Evolutionary conservation across 176 grass and related monocot genomes (phyloP).

Genomic region (Zoysia japonica): DNA sequence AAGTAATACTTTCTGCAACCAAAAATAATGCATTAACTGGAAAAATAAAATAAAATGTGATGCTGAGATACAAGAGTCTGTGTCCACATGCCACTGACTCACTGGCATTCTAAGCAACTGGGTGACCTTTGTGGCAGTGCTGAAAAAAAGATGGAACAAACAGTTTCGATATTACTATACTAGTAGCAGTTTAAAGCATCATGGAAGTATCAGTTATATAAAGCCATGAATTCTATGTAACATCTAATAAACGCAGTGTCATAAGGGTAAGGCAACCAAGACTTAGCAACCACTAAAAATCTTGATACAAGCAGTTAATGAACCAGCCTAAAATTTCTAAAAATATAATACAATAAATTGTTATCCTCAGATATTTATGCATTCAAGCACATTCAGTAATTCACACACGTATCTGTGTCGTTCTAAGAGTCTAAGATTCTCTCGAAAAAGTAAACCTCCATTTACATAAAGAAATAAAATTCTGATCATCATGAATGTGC

Average conservation of each 20-base stretch:
- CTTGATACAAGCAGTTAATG: background rate
- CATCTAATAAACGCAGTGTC: slow-evolving; percentile 10
- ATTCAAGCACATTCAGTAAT: slow-evolving; percentile 10
- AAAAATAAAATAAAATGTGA: background rate
- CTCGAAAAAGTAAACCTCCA: slow-evolving; percentile 5
- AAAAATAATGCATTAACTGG: background rate
- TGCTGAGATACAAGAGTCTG: background rate
- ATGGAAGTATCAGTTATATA: background rate
- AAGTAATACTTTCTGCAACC: background rate
- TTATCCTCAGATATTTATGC: background rate
- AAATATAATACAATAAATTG: background rate
- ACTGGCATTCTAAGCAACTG: background rate
- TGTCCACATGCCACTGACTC: background rate
- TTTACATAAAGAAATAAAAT: background rate
- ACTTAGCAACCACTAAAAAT: slow-evolving; percentile 7
- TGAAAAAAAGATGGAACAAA: background rate
- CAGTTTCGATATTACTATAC: background rate
- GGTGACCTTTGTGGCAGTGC: background rate
- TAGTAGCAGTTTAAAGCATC: background rate
- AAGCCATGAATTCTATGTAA: background rate
- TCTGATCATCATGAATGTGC: slow-evolving; percentile 1
- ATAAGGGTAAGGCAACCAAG: background rate
- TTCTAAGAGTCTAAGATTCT: slow-evolving; percentile 1
- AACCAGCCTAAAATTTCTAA: background rate
- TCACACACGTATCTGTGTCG: background rate